A percentile compares a stretch with the other conserved stretches of the same genome.
Conservation (phyloP, 495 filamentous ascomycete species). For the Platismatia glauca region DNA sequence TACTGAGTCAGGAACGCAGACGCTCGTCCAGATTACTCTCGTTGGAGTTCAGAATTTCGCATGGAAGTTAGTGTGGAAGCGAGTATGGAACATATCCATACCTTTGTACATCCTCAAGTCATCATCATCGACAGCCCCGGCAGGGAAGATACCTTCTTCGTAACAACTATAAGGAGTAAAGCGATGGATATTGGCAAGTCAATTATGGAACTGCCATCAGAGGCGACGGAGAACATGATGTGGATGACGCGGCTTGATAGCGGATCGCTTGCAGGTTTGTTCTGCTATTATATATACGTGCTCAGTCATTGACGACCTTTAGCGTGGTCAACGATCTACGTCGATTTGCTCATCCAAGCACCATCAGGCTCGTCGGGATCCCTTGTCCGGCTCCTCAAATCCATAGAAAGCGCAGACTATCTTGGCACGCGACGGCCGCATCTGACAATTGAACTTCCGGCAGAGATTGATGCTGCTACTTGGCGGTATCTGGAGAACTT, state of each 20-base stretch:
- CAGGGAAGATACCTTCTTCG: slow-evolving; percentile 46
- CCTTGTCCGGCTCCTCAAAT: slow-evolving; percentile 61
- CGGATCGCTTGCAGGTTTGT: slow-evolving; percentile 52
- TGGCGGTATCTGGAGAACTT: slow-evolving; percentile 51
- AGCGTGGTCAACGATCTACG: slow-evolving; percentile 65
- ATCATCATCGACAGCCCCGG: slow-evolving; percentile 39
- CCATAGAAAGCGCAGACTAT: slow-evolving; percentile 65
- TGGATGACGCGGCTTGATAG: slow-evolving; percentile 74
- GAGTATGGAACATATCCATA: slow-evolving; percentile 37
- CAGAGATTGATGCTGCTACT: slow-evolving; percentile 51
- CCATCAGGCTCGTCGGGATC: slow-evolving; percentile 57
- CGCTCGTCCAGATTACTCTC: slow-evolving; percentile 40
- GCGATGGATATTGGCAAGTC: slow-evolving; percentile 35
- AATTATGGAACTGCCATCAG: slow-evolving; percentile 59
- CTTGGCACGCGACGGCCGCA: slow-evolving; percentile 53
- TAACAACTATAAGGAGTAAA: slow-evolving; percentile 41
- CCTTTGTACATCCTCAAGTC: slow-evolving; percentile 41
- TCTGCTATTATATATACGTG: slow-evolving; percentile 21
- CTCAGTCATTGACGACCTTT: slow-evolving; percentile 15
- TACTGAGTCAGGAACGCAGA: slow-evolving; percentile 32
- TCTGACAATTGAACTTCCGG: slow-evolving; percentile 72
- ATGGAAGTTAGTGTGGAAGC: slow-evolving; percentile 42
- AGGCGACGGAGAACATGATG: slow-evolving; percentile 48
- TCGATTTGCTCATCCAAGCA: slow-evolving; percentile 75
- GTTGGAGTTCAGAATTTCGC: slow-evolving; percentile 39